These are phyloP conservation scores for Phytopythium litorale DNA, from an alignment of 352 stramenopile genomes.

Conservation along the genomic window DNA sequence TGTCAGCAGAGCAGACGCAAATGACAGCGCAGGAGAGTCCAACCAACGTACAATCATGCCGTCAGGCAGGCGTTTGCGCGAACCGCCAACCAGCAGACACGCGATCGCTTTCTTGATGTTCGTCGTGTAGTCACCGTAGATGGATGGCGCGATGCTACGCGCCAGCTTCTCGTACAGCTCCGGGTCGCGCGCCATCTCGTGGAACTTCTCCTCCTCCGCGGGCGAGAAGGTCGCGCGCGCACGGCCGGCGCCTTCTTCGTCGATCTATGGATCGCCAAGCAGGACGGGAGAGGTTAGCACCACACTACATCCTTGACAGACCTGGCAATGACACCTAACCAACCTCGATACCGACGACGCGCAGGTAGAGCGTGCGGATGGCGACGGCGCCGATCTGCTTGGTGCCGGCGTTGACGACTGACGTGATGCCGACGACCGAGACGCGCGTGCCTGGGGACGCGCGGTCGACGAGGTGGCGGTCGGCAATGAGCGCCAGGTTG, in stretches of 20 bases:
- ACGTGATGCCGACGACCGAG: conserved; percentile 94
- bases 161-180: conserved; percentile 94
- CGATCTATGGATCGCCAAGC: conserved; percentile 36
- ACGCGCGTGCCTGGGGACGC: conserved; percentile 96
- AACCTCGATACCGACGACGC: conserved; percentile 94
- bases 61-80: conserved; percentile 93
- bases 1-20: neutral
- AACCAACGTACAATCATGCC: conserved; percentile 85
- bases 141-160: conserved; percentile 90
- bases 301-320: too few relatives aligned
- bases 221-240: conserved; percentile 92
- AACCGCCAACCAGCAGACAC: conserved; percentile 94
- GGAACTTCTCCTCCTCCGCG: conserved; percentile 97
- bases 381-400: conserved; percentile 78
- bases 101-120: conserved; percentile 98
- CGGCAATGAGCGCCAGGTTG: conserved; percentile 92
- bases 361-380: conserved; percentile 94
- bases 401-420: conserved; percentile 84
- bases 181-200: conserved; percentile 84
- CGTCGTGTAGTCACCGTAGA: conserved; percentile 95
- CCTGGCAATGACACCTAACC: neutral
- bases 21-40: neutral
- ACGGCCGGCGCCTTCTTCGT: conserved; percentile 91
- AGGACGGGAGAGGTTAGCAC: neutral
- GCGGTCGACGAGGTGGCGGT: conserved; percentile 94